Conservation (phyloP, 805 yeast genomes). For the Sugiyamaella boreocaroliniensis region DNA sequence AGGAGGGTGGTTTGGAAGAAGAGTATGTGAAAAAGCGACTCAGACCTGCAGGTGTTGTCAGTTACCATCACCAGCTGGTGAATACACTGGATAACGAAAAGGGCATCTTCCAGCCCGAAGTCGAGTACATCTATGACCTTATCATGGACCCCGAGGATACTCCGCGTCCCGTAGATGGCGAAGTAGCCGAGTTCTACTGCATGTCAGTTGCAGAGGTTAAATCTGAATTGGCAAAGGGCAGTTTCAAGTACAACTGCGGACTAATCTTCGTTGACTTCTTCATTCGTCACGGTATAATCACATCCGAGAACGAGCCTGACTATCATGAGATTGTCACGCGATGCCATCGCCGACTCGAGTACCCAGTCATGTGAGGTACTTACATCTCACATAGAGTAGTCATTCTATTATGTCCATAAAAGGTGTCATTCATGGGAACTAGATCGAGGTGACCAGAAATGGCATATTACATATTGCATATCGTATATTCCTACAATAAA, state of each 20-base stretch:
- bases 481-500: no score
- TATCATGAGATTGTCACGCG: conserved; percentile 53
- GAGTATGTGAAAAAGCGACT: conserved; percentile 43
- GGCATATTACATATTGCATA: no score
- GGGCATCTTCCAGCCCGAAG: conserved; percentile 81
- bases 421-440: no score
- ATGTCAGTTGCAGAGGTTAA: conserved; percentile 55
- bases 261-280: conserved; percentile 74
- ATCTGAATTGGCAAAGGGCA: conserved; percentile 42
- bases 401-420: no score
- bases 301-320: conserved; percentile 59
- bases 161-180: conserved; percentile 64
- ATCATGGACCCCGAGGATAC: conserved; percentile 39
- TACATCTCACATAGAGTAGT: not conserved
- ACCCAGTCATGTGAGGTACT: conserved; percentile 41
- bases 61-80: conserved; percentile 41
- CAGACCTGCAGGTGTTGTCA: conserved; percentile 54
- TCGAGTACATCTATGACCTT: conserved; percentile 74
- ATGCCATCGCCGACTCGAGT: conserved; percentile 65
- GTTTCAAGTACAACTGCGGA: conserved; percentile 89
- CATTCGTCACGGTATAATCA: conserved; percentile 72
- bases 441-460: no score
- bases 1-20: conserved; percentile 76
- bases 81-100: conserved; percentile 35
- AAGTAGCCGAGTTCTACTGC: conserved; percentile 66